Evolutionary conservation across 192 early-diverging fungal genomes (phyloP).

Genomic region (Dimargaris cristalligena): DNA sequence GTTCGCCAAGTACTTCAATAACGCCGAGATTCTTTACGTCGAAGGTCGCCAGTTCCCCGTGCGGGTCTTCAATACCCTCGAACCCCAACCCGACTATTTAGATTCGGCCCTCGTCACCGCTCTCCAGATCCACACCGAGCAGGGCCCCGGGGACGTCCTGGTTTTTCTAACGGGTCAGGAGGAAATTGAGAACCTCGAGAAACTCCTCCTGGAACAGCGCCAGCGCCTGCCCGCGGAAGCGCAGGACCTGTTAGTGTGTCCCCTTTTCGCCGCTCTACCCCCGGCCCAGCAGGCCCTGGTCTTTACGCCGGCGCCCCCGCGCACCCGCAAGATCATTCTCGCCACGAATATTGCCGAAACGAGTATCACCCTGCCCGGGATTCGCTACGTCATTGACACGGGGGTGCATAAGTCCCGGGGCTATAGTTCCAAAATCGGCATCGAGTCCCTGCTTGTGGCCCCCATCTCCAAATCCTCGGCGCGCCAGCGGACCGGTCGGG

Average conservation of each 20-base stretch:
- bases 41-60: constrained; percentile 86
- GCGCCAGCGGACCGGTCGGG: constrained; percentile 78
- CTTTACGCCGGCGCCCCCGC: constrained; percentile 73
- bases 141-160: constrained; percentile 75
- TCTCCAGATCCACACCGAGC: constrained; percentile 78
- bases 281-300: constrained; percentile 73
- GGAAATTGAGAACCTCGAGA: constrained; percentile 66
- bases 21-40: constrained; percentile 69
- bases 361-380: constrained; percentile 86
- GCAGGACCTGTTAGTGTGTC: constrained; percentile 54
- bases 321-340: constrained; percentile 81
- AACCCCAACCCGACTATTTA: constrained; percentile 80
- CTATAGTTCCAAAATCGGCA: constrained; percentile 77
- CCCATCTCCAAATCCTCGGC: constrained; percentile 87
- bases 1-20: constrained; percentile 80
- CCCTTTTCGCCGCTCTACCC: constrained; percentile 86
- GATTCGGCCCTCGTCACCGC: constrained; percentile 73
- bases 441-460: constrained; percentile 70
- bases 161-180: constrained; percentile 93
- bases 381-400: constrained; percentile 86
- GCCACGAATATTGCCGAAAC: constrained; percentile 98
- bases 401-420: constrained; percentile 84
- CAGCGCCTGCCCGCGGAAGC: constrained; percentile 37
- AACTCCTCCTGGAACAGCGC: constrained; percentile 12
- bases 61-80: constrained; percentile 52